phyloP scores from a whole-genome alignment of 75 land plant species.

The Selaginella tamariscina region DNA sequence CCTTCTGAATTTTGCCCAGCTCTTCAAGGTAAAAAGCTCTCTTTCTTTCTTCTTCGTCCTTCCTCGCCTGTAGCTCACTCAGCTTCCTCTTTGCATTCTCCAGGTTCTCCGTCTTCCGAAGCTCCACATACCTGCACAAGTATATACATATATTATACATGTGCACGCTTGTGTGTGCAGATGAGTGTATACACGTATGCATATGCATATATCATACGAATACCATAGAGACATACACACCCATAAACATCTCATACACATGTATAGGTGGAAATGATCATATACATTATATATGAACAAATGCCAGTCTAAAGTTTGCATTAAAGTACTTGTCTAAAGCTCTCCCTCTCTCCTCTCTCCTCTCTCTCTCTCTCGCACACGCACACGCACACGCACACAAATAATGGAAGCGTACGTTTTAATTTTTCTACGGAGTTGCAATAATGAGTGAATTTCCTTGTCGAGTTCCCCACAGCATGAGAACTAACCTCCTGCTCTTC shows the following conservation, averaged over 20 bases:
- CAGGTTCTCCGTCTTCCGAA: constrained; percentile 47
- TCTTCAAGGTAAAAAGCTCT: constrained; percentile 17
- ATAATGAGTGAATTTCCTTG: neutral
- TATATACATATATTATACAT: neutral
- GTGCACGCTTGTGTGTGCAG: too few relatives aligned
- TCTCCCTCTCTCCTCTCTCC: too few relatives aligned
- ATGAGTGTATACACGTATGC: too few relatives aligned
- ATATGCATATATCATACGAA: too few relatives aligned
- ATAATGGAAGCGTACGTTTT: neutral
- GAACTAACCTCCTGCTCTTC: neutral
- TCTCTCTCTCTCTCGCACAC: too few relatives aligned
- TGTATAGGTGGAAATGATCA: too few relatives aligned
- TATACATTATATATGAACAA: too few relatives aligned
- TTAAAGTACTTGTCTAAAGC: too few relatives aligned
- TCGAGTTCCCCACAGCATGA: neutral
- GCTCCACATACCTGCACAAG: constrained; percentile 44
- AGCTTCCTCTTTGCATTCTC: constrained; percentile 52
- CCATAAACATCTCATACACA: too few relatives aligned
- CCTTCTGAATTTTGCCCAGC: neutral
- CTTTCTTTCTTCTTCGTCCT: constrained; percentile 37
- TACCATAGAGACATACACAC: too few relatives aligned
- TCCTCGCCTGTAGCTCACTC: constrained; percentile 35
- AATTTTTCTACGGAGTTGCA: neutral
- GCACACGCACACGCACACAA: too few relatives aligned
- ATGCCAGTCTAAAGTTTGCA: too few relatives aligned